Conservation (phyloP, 108 stramenopile genomes). For the Skeletonema costatum region DNA sequence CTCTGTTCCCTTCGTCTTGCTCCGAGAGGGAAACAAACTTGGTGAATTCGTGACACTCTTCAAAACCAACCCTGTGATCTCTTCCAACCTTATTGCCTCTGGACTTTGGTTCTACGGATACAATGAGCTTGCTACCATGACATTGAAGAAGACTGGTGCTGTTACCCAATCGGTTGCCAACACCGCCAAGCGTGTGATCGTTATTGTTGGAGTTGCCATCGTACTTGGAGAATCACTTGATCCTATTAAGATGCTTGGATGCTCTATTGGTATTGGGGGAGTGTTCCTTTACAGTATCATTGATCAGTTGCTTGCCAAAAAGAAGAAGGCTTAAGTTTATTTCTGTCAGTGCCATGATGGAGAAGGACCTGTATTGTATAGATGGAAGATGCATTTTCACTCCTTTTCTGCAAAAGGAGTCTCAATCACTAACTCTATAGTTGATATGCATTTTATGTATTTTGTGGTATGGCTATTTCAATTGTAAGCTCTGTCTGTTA, state of each 20-base stretch:
- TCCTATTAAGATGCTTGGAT: slow-evolving; percentile 61
- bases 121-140: slow-evolving; percentile 71
- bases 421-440: not conserved
- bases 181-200: slow-evolving; percentile 71
- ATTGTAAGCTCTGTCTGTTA: not conserved
- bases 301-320: slow-evolving; percentile 66
- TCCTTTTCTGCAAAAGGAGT: not conserved
- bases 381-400: not conserved
- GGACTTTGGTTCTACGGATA: slow-evolving; percentile 72
- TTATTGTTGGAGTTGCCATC: slow-evolving; percentile 66
- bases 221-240: slow-evolving; percentile 59
- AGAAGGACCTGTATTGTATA: not conserved
- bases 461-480: not conserved
- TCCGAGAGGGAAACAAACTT: slow-evolving; percentile 43
- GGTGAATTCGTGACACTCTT: slow-evolving; percentile 43
- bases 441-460: not conserved
- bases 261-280: slow-evolving; percentile 82
- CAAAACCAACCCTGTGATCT: slow-evolving; percentile 51
- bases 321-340: slow-evolving; percentile 21
- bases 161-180: slow-evolving; percentile 73
- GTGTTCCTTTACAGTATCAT: slow-evolving; percentile 91
- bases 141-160: slow-evolving; percentile 66
- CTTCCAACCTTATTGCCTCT: slow-evolving; percentile 28
- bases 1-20: slow-evolving; percentile 52
- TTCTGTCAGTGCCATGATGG: not conserved